phyloP scores from a whole-genome alignment of 1,139 yeast species.

The Scheffersomyces titani region DNA sequence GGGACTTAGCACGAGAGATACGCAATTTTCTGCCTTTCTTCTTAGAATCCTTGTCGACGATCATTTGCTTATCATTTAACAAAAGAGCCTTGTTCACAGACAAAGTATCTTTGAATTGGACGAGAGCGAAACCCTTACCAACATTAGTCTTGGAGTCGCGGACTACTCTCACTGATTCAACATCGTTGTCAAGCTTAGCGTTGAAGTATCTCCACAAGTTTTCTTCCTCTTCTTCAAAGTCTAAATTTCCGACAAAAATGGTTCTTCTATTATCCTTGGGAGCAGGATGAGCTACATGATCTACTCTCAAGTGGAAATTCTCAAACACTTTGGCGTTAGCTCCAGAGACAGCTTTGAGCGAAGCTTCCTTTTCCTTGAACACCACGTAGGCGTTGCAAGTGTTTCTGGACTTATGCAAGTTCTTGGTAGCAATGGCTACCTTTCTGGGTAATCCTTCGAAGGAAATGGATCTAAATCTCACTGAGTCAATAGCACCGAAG shows the following conservation, averaged over 20 bases:
- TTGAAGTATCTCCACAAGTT: conserved; percentile 82
- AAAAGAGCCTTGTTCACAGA: conserved; percentile 82
- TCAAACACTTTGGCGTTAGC: conserved; percentile 71
- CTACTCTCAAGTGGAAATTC: conserved; percentile 82
- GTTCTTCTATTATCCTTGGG: conserved; percentile 82
- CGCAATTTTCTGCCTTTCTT: conserved; percentile 67
- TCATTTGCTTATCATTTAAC: conserved; percentile 69
- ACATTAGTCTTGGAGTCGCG: conserved; percentile 92
- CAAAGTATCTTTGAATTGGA: conserved; percentile 82
- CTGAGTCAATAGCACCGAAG: conserved; percentile 65
- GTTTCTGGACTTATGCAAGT: conserved; percentile 74
- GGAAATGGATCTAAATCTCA: conserved; percentile 90
- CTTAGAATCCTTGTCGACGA: conserved; percentile 29
- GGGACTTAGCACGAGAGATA: conserved; percentile 70
- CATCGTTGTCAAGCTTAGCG: conserved; percentile 57
- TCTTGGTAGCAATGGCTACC: conserved; percentile 83
- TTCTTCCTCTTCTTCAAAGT: conserved; percentile 92
- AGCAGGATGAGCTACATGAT: conserved; percentile 88
- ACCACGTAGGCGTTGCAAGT: conserved; percentile 90
- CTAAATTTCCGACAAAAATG: conserved; percentile 90
- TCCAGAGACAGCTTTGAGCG: conserved; percentile 52
- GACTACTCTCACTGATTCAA: conserved; percentile 86
- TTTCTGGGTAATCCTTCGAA: conserved; percentile 90
- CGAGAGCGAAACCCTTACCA: conserved; percentile 97
- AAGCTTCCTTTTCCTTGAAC: conserved; percentile 52